Evolutionary conservation across 2,329 filamentous ascomycete species (phyloP).

Genomic region (Alternaria tenuissima): DNA sequence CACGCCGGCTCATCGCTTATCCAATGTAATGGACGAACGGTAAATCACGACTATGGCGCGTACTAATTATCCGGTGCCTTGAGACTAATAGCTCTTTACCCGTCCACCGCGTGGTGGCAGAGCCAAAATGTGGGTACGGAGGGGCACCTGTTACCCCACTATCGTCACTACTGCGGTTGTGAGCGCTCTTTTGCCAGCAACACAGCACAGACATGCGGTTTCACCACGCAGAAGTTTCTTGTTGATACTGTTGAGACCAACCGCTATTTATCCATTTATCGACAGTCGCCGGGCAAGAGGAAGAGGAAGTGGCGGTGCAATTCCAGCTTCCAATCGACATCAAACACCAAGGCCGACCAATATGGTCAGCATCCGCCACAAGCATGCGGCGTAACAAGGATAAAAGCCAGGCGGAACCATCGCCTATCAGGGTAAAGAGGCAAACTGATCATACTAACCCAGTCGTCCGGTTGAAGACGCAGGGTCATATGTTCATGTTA

Average conservation of each 20-base stretch:
- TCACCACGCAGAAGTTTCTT: not conserved
- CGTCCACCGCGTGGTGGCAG: conserved; percentile 15
- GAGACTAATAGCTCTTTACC: conserved; percentile 22
- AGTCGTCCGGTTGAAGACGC: conserved; percentile 34
- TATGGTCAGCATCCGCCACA: conserved; percentile 4
- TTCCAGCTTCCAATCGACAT: not conserved
- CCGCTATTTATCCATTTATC: conserved; percentile 15
- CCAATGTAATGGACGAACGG: not conserved
- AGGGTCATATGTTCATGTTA: conserved; percentile 28
- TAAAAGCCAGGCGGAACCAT: conserved; percentile 31
- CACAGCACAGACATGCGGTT: conserved; percentile 9
- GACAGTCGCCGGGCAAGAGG: conserved; percentile 8
- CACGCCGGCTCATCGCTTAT: not conserved
- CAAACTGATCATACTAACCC: conserved; percentile 13
- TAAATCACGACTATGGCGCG: conserved; percentile 7
- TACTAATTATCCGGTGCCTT: conserved; percentile 32
- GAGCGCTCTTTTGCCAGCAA: conserved; percentile 13
- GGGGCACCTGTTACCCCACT: conserved; percentile 26
- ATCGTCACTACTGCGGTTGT: conserved; percentile 16
- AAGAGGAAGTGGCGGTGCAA: conserved; percentile 1
- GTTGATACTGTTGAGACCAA: conserved; percentile 10
- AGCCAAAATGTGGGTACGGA: conserved; percentile 23
- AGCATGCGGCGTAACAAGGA: conserved; percentile 23
- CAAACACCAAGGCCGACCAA: conserved; percentile 4
- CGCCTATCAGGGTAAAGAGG: conserved; percentile 27